Evolutionary conservation across 495 filamentous ascomycete species (phyloP), one percentile per base, ranked within the genome.

Genomic region (Penicilliopsis zonata): DNA sequence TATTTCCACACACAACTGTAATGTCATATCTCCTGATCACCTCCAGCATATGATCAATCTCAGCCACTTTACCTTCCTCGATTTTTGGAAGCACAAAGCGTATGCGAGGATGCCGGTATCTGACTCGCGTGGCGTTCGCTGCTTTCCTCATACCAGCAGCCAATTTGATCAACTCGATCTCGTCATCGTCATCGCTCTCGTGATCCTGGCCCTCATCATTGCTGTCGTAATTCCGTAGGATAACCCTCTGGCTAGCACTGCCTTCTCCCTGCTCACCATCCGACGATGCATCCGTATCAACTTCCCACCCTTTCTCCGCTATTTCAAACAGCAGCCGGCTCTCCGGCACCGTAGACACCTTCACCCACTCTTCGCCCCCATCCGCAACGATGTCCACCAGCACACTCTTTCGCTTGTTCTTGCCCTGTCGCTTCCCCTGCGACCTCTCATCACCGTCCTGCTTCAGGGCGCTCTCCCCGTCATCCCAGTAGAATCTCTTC

Each of bases 271-370:
- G 39, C 1, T 47, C 52, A 16, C 58, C 62, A 13, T 56, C 55
- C 8, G 50, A 46, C 2, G 44, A 44, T 13, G 29, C 39, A 8
- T 53, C 53, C 19, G 55, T 56, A 39, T 63, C 63, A 12, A 46
- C 52, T 41, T 74, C 71, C 69, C 72, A 76, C 5, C 71, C 71
- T 28, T 69, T 70, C 51, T 76, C 67, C n/a, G 74, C 74, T 46
- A 78, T 67, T 33, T 78, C 73, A 38, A 74, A 69, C 25, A 74
- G 44, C 18, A 78, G 49, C 31, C 74, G 63, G 24, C 48, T 62
- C 36, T 70, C 64, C 34, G 70, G 69, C 18, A 76, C 52, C 15
- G 69, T 76, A 29, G 67, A 74, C 2, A 78, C 69, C 41, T 76
- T 78, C 38, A 76, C 63, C 73, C 73, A 74, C 41, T 70, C 61